Conservation (phyloP, 2,329 filamentous ascomycete genomes). For the Metarhizium sp. region DNA sequence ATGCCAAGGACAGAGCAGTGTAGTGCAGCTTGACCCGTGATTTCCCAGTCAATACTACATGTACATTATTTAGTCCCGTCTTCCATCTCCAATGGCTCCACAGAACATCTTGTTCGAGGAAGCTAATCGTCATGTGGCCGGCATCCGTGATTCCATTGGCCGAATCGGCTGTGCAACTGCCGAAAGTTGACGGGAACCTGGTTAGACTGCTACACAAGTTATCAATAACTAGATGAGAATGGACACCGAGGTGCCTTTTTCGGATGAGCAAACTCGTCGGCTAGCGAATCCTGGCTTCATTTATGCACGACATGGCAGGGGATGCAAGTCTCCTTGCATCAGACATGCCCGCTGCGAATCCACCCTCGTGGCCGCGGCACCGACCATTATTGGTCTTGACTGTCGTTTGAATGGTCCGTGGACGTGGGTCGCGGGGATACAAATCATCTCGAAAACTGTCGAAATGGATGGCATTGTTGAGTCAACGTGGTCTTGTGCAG, state of each 20-base stretch:
- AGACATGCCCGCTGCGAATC: background rate
- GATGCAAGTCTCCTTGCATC: background rate
- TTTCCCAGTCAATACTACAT: too few species aligned
- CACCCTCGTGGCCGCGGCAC: background rate
- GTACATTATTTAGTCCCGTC: too few species aligned
- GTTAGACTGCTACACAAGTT: too few species aligned
- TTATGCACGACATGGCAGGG: background rate
- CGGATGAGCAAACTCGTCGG: background rate
- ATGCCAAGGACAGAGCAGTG: too few species aligned
- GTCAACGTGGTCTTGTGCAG: too few species aligned
- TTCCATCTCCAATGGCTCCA: too few species aligned
- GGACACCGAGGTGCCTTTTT: background rate
- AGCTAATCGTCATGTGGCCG: background rate
- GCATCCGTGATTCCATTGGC: background rate
- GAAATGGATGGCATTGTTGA: too few species aligned
- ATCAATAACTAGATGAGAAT: background rate
- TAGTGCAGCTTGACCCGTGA: too few species aligned
- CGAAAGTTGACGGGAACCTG: too few species aligned
- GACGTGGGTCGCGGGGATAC: background rate
- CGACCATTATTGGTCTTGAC: background rate
- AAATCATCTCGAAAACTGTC: too few species aligned
- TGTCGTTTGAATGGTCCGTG: background rate
- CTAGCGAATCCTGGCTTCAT: background rate
- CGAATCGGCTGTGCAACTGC: background rate
- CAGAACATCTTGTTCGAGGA: too few species aligned